phyloP scores from a whole-genome alignment of 129 eudicot species.

The Flaveria trinervia region DNA sequence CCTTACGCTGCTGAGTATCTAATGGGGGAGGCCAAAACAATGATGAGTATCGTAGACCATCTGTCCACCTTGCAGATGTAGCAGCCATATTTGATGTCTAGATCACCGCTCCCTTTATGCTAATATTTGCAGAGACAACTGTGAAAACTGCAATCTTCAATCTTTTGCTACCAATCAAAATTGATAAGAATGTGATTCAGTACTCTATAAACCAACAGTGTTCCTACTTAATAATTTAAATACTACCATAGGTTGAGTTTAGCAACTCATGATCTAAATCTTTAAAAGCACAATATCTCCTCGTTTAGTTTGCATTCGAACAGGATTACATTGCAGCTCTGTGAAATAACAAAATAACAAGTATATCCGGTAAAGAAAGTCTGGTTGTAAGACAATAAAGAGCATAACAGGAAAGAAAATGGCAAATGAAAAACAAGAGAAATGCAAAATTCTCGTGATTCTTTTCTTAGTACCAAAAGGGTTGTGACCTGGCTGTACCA shows the following conservation, averaged over 20 bases:
- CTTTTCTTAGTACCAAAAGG: not conserved
- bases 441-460: not conserved
- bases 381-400: conserved; percentile 4
- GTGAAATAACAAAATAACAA: conserved; percentile 26
- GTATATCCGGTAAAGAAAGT: conserved; percentile 5
- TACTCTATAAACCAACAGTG: conserved; percentile 39
- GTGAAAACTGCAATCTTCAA: conserved; percentile 36
- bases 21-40: conserved; percentile 93
- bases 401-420: conserved; percentile 1
- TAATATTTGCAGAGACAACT: conserved; percentile 31
- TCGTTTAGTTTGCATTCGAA: conserved; percentile 33
- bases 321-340: conserved; percentile 38
- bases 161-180: conserved; percentile 65
- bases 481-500: too few species aligned
- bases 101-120: conserved; percentile 21
- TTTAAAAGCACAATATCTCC: conserved; percentile 32
- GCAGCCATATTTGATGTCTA: conserved; percentile 53
- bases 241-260: conserved; percentile 35
- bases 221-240: conserved; percentile 27
- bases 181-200: conserved; percentile 63
- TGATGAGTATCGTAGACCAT: conserved; percentile 83
- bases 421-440: not conserved
- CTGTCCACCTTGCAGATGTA: conserved; percentile 83
- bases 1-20: conserved; percentile 79
- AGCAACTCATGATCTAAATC: conserved; percentile 13